Evolutionary conservation across 1,284 basidiomycete species (phyloP), one percentile per base, ranked within the genome.

Genomic region (Ceratorhiza oryzae-sativae): DNA sequence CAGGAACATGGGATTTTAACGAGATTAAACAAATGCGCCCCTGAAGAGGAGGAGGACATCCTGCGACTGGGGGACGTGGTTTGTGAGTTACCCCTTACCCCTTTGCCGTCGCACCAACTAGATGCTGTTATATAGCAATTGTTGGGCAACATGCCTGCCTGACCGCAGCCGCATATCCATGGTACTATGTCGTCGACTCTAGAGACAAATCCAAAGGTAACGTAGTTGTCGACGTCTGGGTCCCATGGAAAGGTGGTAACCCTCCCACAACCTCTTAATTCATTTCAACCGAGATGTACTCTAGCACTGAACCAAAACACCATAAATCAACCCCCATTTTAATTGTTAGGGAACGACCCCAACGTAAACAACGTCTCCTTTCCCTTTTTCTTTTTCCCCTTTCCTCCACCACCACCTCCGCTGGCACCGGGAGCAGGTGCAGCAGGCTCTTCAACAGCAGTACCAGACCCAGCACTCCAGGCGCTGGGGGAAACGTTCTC

Each of bases 211-310:
- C 82, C 62, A 82, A 84, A 49, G 76, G 80, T 75, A 80, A 84
- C 59, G 82, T 81, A 59, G 89, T 95, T 10, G 87, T 90, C 20
- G 93, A 95, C 80, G 83, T 95, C 42, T 95, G 94, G 93, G 88
- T 94, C 39, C 88, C 93, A 8, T 94, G 93, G 91, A 95, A 94
- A 81, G 92, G 92, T 0, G 95, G 93, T 93, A 95, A 73, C 80
- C 18, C 25, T 23, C 46, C 15, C 39, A 36, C 20, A 23, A 2
- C 41, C 6, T 39, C 25, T 4, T 30, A 23, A 51, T 51, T 39
- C 30, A 53, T 53, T 27, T 27, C 23, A 39, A 65, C 2, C 27
- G 23, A 25, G n/a, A 51, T 65, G 62, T 65, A 65, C 46, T 46
- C 15, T 45, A 10, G 9, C 53, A 34, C 27, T 36, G n/a, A 34